A percentile compares a stretch with the other conserved stretches of the same genome.
Conservation (phyloP, 495 filamentous ascomycete species). For the Podospora bellae-mahoneyi region DNA sequence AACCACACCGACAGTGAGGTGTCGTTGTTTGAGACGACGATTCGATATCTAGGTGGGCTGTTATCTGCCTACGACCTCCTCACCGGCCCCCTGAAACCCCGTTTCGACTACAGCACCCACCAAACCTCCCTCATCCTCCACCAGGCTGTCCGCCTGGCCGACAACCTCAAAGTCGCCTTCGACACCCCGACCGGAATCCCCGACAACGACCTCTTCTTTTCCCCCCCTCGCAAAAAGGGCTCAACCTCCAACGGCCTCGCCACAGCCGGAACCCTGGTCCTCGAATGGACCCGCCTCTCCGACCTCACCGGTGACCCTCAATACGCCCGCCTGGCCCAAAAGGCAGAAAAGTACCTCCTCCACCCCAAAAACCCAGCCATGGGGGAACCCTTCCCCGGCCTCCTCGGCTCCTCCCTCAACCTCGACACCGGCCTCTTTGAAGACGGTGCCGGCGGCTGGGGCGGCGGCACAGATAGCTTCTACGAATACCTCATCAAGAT, state of each 20-base stretch:
- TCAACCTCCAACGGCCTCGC: conserved; percentile 63
- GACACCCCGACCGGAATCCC: conserved; percentile 73
- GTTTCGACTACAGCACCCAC: conserved; percentile 40
- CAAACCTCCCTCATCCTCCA: conserved; percentile 56
- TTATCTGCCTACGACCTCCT: conserved; percentile 78
- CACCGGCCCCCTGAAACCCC: conserved; percentile 60
- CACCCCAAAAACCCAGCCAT: conserved; percentile 54
- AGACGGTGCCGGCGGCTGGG: conserved; percentile 71
- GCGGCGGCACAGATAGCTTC: conserved; percentile 75
- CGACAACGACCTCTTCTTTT: conserved; percentile 65
- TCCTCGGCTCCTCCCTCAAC: conserved; percentile 67
- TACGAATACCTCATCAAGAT: conserved; percentile 96
- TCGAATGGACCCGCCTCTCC: conserved; percentile 82
- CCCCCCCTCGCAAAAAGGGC: conserved; percentile 45
- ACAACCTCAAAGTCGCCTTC: conserved; percentile 74
- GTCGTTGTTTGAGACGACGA: conserved; percentile 86
- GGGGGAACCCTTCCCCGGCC: conserved; percentile 71
- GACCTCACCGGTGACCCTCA: conserved; percentile 66
- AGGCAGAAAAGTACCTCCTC: conserved; percentile 69
- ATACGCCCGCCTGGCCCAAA: conserved; percentile 66
- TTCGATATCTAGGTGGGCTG: conserved; percentile 79
- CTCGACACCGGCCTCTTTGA: conserved; percentile 63
- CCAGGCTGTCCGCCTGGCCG: conserved; percentile 67
- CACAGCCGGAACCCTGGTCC: conserved; percentile 67
- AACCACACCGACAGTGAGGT: conserved; percentile 54